phyloP scores from a whole-genome alignment of 2,329 filamentous ascomycete species.

The Colletotrichum endophyticum region DNA sequence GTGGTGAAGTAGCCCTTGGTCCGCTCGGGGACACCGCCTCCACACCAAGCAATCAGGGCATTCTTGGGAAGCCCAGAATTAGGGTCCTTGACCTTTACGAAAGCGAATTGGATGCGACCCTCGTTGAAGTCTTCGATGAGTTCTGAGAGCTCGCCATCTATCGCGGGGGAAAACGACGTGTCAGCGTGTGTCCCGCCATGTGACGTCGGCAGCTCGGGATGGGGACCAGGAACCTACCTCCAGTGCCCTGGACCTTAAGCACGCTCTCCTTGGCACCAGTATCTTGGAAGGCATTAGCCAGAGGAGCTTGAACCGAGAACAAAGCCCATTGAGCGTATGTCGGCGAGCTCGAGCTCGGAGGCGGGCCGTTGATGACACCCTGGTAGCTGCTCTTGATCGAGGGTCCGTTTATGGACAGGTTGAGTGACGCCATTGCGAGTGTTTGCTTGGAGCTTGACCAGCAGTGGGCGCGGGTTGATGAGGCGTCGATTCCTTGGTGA shows the following conservation, averaged over 20 bases:
- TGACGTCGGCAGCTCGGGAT: constrained; percentile 9
- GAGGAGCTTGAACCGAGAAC: constrained; percentile 89
- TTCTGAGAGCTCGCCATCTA: constrained; percentile 89
- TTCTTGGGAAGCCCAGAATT: constrained; percentile 90
- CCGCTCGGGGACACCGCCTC: constrained; percentile 95
- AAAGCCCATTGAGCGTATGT: constrained; percentile 94
- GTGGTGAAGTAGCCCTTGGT: constrained; percentile 99
- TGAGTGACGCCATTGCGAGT: constrained; percentile 75
- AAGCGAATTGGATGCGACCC: constrained; percentile 95
- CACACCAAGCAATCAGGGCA: constrained; percentile 95
- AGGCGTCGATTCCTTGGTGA: not conserved
- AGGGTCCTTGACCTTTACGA: constrained; percentile 94
- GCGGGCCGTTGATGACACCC: constrained; percentile 59
- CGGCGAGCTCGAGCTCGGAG: constrained; percentile 66
- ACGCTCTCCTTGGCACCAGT: constrained; percentile 87
- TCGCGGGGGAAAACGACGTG: not conserved
- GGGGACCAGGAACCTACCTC: constrained; percentile 60
- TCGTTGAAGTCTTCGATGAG: constrained; percentile 96
- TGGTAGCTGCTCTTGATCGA: constrained; percentile 84
- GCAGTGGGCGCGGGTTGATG: constrained; percentile 9
- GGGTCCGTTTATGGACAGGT: constrained; percentile 78
- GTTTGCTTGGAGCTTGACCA: constrained; percentile 24
- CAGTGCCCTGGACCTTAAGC: constrained; percentile 90
- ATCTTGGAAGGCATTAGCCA: constrained; percentile 93
- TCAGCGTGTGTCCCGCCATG: constrained; percentile 20